Percentiles rank a stretch among this genome's conserved stretches.
Evolutionary conservation across 73 alveolate species (phyloP).

Genomic region (Tetrahymena malaccensis): DNA sequence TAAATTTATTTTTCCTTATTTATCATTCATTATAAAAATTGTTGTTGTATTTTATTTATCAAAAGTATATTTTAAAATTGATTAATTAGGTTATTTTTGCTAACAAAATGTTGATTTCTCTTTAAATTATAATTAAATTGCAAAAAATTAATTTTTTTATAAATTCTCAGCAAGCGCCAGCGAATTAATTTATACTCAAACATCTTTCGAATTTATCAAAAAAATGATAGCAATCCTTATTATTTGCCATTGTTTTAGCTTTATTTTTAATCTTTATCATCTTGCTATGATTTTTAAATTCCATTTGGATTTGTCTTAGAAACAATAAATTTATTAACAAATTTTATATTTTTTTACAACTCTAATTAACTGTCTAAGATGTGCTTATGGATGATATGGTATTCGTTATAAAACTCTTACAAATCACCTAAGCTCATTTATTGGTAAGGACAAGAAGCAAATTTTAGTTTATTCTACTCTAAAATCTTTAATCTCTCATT

Average conservation of each 20-base stretch:
- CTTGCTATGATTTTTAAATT: neutral
- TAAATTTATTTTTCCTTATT: neutral
- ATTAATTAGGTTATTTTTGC: no score
- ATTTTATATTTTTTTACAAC: neutral
- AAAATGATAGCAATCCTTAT: neutral
- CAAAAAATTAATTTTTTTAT: no score
- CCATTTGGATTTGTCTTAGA: neutral
- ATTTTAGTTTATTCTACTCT: neutral
- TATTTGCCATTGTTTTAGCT: neutral
- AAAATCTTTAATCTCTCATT: neutral
- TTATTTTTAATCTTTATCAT: neutral
- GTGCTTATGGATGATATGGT: neutral
- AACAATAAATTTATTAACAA: neutral
- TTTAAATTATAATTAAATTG: no score
- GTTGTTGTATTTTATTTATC: neutral
- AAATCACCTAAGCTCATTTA: neutral
- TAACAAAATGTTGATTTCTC: no score
- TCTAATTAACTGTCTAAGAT: neutral
- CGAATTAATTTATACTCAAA: no score
- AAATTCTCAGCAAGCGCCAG: no score
- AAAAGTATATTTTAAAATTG: no score
- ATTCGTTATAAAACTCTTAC: neutral
- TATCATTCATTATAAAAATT: neutral
- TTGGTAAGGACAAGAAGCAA: neutral
- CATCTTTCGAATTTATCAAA: neutral